phyloP scores from a whole-genome alignment of 257 asterid genomes.

The Solanum appendiculatum region DNA sequence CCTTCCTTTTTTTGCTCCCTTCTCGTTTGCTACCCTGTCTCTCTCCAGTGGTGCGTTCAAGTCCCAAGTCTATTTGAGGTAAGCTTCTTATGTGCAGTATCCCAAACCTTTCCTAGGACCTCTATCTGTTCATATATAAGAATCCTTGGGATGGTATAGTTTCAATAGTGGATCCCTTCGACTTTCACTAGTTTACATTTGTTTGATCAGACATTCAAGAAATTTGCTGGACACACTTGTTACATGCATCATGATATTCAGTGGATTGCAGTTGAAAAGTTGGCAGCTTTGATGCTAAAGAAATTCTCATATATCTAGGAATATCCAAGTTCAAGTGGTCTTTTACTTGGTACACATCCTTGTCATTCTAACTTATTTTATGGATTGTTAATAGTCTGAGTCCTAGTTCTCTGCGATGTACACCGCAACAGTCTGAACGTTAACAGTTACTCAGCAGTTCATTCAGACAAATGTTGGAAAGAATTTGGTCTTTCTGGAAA shows the following conservation, averaged over 20 bases:
- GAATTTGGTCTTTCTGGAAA: not conserved
- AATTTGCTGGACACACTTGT: not conserved
- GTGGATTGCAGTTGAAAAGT: not conserved
- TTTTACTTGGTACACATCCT: not conserved
- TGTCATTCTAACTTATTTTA: not conserved
- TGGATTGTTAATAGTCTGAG: not conserved
- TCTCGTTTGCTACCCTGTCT: not conserved
- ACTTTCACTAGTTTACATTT: not conserved
- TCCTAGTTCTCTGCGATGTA: not conserved
- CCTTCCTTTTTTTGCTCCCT: not conserved
- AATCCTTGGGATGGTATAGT: not conserved
- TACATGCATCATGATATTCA: not conserved
- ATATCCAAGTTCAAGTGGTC: not conserved
- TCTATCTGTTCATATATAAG: not conserved
- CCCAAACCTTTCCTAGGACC: not conserved
- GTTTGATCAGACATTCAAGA: not conserved
- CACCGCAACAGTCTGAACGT: not conserved
- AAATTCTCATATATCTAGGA: not conserved
- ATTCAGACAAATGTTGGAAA: not conserved
- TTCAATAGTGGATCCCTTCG: not conserved
- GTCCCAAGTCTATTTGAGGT: not conserved
- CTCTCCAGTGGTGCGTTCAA: not conserved
- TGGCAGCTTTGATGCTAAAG: not conserved
- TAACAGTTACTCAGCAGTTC: not conserved
- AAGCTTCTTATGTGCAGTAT: not conserved